A percentile compares a stretch with the other conserved stretches of the same genome.
phyloP scores from a whole-genome alignment of 129 eudicot species.

The Silybum marianum region DNA sequence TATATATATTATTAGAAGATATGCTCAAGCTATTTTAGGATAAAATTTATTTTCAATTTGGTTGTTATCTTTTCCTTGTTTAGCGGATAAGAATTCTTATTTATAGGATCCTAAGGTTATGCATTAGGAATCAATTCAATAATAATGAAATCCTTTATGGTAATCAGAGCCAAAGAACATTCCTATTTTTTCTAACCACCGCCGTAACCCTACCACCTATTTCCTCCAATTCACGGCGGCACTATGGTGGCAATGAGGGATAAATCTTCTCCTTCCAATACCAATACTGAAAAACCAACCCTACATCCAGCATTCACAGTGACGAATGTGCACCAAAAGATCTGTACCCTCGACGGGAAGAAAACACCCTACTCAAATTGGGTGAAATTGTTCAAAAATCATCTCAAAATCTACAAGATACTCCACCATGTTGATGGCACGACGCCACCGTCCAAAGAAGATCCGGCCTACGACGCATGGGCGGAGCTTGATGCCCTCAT shows the following conservation, averaged over 20 bases:
- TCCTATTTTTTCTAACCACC: no score
- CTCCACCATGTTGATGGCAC: not conserved
- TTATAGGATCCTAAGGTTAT: no score
- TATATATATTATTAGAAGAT: no score
- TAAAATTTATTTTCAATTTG: no score
- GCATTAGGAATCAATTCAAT: no score
- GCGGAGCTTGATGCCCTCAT: not conserved
- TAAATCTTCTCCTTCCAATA: not conserved
- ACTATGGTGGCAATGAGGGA: not conserved
- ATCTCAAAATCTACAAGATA: not conserved
- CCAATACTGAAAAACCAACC: not conserved
- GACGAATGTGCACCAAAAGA: not conserved
- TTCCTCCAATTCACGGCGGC: no score
- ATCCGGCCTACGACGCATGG: not conserved
- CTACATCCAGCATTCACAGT: not conserved
- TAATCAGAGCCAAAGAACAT: no score
- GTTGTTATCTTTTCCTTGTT: no score
- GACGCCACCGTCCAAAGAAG: not conserved
- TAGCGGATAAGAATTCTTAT: no score
- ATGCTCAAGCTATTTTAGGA: no score
- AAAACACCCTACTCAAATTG: not conserved
- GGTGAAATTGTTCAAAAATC: not conserved
- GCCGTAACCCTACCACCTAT: no score
- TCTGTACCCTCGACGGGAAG: not conserved
- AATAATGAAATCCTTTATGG: no score